Conservation (phyloP, 768 basidiomycete species). For the Boletus rubroflammeus region DNA sequence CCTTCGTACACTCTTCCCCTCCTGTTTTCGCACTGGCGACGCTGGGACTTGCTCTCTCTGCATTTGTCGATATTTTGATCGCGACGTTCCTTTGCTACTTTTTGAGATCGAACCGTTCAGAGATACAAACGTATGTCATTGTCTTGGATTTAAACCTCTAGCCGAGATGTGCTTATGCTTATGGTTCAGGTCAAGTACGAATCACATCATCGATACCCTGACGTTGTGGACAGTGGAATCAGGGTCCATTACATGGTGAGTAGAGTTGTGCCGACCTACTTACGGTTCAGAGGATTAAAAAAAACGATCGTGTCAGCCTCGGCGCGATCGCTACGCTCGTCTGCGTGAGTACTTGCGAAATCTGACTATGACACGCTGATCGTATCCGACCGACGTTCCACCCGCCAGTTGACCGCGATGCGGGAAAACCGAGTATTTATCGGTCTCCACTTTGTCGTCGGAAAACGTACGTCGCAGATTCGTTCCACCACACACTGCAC, state of each 20-base stretch:
- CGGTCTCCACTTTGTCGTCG: slow-evolving; percentile 23
- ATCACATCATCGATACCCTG: slow-evolving; percentile 20
- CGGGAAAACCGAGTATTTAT: slow-evolving; percentile 23
- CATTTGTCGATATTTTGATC: slow-evolving; percentile 44
- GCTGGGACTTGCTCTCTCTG: slow-evolving; percentile 42
- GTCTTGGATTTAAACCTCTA: background rate
- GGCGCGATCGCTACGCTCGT: slow-evolving; percentile 15
- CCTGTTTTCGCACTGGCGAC: background rate
- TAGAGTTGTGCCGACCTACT: background rate
- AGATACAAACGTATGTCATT: slow-evolving; percentile 32
- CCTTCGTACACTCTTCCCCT: slow-evolving; percentile 2
- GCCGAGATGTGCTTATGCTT: background rate
- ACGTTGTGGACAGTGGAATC: slow-evolving; percentile 22
- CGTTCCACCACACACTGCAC: background rate
- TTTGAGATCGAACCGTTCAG: slow-evolving; percentile 37
- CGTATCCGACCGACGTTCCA: background rate
- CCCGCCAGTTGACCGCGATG: slow-evolving; percentile 18
- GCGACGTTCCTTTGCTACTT: slow-evolving; percentile 42
- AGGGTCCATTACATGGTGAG: slow-evolving; percentile 21
- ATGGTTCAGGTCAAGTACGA: slow-evolving; percentile 11
- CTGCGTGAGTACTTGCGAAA: slow-evolving; percentile 12
- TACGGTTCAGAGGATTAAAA: background rate
- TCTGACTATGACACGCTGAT: background rate
- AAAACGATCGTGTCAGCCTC: slow-evolving; percentile 1
- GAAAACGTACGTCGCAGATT: slow-evolving; percentile 14